phyloP scores from a whole-genome alignment of 106 monocot genomes.

The Dioscorea alata region DNA sequence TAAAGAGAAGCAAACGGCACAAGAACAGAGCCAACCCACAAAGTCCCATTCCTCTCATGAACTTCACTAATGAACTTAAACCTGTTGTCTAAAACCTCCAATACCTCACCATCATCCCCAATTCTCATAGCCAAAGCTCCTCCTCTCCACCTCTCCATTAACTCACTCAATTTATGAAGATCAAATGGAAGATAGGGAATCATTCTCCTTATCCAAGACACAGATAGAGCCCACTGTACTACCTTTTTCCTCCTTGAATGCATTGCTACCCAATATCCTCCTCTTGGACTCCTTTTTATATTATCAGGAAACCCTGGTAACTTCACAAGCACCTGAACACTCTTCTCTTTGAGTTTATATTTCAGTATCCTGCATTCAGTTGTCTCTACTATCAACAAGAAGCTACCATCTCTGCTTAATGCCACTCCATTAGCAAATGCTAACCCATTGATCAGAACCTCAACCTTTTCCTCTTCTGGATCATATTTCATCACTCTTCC shows the following conservation, averaged over 20 bases:
- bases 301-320: constrained; percentile 71
- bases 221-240: constrained; percentile 15
- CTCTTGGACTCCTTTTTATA: constrained; percentile 49
- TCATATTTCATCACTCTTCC: constrained; percentile 70
- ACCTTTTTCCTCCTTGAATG: constrained; percentile 26
- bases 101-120: constrained; percentile 35
- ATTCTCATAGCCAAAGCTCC: constrained; percentile 38
- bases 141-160: constrained; percentile 1
- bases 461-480: constrained; percentile 20
- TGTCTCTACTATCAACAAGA: constrained; percentile 52
- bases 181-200: not conserved
- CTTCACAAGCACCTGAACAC: constrained; percentile 29
- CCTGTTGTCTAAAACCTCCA: constrained; percentile 17
- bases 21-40: constrained; percentile 66
- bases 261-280: constrained; percentile 67
- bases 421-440: constrained; percentile 61
- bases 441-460: constrained; percentile 36
- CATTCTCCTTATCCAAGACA: constrained; percentile 9
- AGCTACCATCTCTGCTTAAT: constrained; percentile 39
- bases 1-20: constrained; percentile 33
- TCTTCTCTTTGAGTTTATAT: constrained; percentile 36
- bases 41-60: constrained; percentile 42
- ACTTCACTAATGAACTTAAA: constrained; percentile 50
- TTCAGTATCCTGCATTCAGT: constrained; percentile 35
- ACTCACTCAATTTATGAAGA: not conserved